Base-by-base conservation (phyloP, 23 red algal genomes). In the Agarophyton chilense region DNA sequence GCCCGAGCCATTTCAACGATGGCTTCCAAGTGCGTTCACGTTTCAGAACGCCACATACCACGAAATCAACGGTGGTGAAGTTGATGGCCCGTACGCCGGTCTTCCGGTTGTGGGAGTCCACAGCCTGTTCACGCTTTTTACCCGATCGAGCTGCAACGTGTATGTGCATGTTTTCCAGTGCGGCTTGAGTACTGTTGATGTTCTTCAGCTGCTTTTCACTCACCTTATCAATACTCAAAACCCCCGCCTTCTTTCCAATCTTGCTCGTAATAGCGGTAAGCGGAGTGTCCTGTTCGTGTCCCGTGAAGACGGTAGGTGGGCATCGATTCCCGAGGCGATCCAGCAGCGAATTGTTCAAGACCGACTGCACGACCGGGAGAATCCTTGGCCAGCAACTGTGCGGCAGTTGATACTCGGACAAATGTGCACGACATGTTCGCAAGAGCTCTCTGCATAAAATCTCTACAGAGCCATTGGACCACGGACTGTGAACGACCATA, bases 291-390 rank as follows among this genome's bases (percentile, higher is more conserved):
- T 78, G 73, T 25, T 32, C 1, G 12, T 62, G 56, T 2, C 85
- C 68, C 14, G 67, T 89, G 46, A 77, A 72, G 10, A 89, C 85
- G 21, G 85, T 89, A 34, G 62, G 24, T n/a, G 85, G 44, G 39
- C 67, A 68, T n/a, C 50, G 51, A 28, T 65, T 79, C 0, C 57
- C 43, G 10, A 89, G 65, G 10, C 71, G 85, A 31, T 72, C 31
- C 16, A 72, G 76, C 16, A 52, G 45, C 22, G 85, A 33, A 52
- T 89, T 89, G 28, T 78, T 89, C 29, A 89, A 39, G 4, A 33
- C 70, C 9, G 42, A 49, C 29, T 75, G 70, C 17, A 75, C 46
- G 5, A 75, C 46, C n/a, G 32, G 70, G n/a, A 75, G 41, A 44
- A 75, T 31, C 10, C 41, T 45, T 4, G 10, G 65, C 65, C 65